A percentile compares a stretch with the other conserved stretches of the same genome.
These are phyloP conservation scores for Corchorus olitorius DNA, from an alignment of 345 rosid genomes.

Conservation along the genomic window DNA sequence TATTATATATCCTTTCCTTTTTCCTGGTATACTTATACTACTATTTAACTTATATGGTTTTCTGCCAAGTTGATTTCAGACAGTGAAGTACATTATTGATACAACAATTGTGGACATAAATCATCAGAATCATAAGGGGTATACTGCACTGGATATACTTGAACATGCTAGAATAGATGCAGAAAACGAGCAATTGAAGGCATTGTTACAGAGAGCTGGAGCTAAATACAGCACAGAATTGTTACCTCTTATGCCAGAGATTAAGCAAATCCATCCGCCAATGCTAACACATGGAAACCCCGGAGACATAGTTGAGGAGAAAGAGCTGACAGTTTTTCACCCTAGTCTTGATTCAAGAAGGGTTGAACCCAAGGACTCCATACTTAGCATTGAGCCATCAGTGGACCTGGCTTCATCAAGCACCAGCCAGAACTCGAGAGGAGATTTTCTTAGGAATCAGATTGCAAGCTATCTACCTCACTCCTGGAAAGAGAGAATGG, in stretches of 20 bases:
- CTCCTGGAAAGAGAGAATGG: background rate
- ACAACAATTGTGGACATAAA: background rate
- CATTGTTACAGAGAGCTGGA: background rate
- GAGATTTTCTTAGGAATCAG: background rate
- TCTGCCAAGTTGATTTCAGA: background rate
- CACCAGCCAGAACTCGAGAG: background rate
- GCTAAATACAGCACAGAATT: background rate
- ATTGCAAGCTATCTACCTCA: background rate
- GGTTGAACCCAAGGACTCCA: background rate
- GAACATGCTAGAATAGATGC: background rate
- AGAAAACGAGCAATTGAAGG: background rate
- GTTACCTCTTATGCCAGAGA: background rate
- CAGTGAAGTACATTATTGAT: background rate
- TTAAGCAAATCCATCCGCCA: background rate
- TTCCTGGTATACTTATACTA: background rate
- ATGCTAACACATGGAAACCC: background rate
- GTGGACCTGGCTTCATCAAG: background rate
- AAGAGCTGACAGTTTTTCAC: background rate
- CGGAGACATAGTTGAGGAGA: background rate
- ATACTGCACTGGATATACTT: background rate
- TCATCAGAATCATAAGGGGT: background rate
- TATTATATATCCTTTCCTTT: background rate
- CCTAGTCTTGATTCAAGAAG: background rate
- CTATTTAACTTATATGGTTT: background rate
- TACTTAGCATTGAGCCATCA: background rate